A percentile compares a stretch with the other conserved stretches of the same genome.
phyloP scores from a whole-genome alignment of 2,329 filamentous ascomycete genomes.

The Mariannaea sp. region DNA sequence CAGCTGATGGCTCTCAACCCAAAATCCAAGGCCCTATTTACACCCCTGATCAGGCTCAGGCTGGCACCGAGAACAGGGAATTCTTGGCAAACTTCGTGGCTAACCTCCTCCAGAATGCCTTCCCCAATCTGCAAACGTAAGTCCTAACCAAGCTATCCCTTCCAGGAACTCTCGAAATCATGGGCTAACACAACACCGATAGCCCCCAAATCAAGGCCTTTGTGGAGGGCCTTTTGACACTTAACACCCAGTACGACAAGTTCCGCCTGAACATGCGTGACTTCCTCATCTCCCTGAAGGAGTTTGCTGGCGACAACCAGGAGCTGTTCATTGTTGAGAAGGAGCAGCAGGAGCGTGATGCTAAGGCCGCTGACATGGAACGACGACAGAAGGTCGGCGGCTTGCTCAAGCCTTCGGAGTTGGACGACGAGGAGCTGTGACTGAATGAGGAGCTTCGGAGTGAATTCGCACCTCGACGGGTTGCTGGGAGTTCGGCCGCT shows the following conservation, averaged over 20 bases:
- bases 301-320: slow-evolving; percentile 93
- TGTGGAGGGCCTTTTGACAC: slow-evolving; percentile 84
- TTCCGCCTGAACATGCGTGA: slow-evolving; percentile 97
- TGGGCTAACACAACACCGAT: slow-evolving; percentile 42
- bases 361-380: slow-evolving; percentile 86
- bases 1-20: slow-evolving; percentile 67
- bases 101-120: slow-evolving; percentile 83
- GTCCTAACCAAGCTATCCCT: slow-evolving; percentile 43
- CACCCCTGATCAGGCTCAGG: slow-evolving; percentile 76
- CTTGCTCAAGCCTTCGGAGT: slow-evolving; percentile 94
- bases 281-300: slow-evolving; percentile 96
- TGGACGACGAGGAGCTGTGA: slow-evolving; percentile 92
- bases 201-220: slow-evolving; percentile 88
- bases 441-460: slow-evolving; percentile 70
- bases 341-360: slow-evolving; percentile 86
- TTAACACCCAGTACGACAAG: slow-evolving; percentile 87
- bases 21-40: slow-evolving; percentile 96
- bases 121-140: slow-evolving; percentile 89
- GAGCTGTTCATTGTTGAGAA: slow-evolving; percentile 94
- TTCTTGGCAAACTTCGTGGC: slow-evolving; percentile 89
- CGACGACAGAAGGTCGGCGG: slow-evolving; percentile 94
- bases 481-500: slow-evolving; percentile 17
- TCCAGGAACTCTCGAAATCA: too few species aligned
- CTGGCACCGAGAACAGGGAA: slow-evolving; percentile 85
- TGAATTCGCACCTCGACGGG: slow-evolving; percentile 57